Percentiles rank a stretch among this genome's conserved stretches.
These are phyloP conservation scores for Pulveroboletus sp. DNA, from an alignment of 768 basidiomycete species.

Conservation along the genomic window DNA sequence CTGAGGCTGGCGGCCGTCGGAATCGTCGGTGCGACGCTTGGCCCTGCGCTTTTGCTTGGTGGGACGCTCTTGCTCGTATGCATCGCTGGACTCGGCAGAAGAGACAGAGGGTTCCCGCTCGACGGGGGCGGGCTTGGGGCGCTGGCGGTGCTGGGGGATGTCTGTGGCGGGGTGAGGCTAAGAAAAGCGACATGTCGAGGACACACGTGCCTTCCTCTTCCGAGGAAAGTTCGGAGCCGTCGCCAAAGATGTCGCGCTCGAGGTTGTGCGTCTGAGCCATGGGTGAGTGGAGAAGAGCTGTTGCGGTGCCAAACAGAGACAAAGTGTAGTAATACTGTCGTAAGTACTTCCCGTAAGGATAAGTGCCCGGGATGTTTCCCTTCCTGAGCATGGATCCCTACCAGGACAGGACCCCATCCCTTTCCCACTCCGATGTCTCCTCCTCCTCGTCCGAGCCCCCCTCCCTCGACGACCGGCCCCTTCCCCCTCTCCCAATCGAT, in stretches of 20 bases:
- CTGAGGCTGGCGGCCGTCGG: conserved; percentile 33
- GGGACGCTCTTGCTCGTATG: conserved; percentile 42
- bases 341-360: no score
- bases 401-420: conserved; percentile 25
- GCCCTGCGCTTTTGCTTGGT: conserved; percentile 22
- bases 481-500: conserved; percentile 16
- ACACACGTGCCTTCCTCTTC: conserved; percentile 52
- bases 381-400: conserved; percentile 25
- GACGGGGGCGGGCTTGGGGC: conserved; percentile 28
- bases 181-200: neutral
- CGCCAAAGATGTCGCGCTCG: conserved; percentile 76
- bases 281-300: neutral
- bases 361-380: conserved; percentile 13
- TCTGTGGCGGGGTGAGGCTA: conserved; percentile 30
- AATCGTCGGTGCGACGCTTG: conserved; percentile 43
- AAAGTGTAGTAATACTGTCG: no score
- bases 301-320: conserved; percentile 4
- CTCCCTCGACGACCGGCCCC: conserved; percentile 17
- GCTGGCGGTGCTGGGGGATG: conserved; percentile 40
- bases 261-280: conserved; percentile 36
- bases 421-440: conserved; percentile 27
- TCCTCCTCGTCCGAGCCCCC: conserved; percentile 18
- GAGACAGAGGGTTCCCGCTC: conserved; percentile 36
- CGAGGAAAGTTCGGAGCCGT: conserved; percentile 79
- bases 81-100: conserved; percentile 47